phyloP scores from a whole-genome alignment of 257 asterid genomes.

The Solanum rostratum region DNA sequence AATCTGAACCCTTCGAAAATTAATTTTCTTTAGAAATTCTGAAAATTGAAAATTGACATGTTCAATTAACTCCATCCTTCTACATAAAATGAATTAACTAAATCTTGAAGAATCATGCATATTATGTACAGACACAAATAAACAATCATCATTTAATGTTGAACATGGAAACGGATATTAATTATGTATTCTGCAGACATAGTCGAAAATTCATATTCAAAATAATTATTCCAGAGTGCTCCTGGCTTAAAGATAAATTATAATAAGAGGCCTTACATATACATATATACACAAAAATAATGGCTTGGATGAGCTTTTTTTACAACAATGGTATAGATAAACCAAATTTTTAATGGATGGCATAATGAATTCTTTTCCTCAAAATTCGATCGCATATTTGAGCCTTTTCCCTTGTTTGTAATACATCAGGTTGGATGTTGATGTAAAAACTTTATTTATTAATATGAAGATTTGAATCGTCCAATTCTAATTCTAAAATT shows the following conservation, averaged over 20 bases:
- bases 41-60: neutral
- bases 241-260: neutral
- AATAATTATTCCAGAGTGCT: neutral
- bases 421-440: no score
- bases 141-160: neutral
- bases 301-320: no score
- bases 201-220: neutral
- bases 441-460: no score
- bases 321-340: no score
- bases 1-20: neutral
- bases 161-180: neutral
- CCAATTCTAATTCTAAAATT: no score
- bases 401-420: no score
- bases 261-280: no score
- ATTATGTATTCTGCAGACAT: neutral
- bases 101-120: neutral
- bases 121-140: neutral
- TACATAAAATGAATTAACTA: neutral
- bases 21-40: neutral
- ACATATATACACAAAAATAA: no score
- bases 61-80: neutral
- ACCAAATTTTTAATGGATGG: no score
- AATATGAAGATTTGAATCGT: no score
- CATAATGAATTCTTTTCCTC: no score
- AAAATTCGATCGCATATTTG: no score